Evolutionary conservation across 2,329 filamentous ascomycete species (phyloP), one percentile per base, ranked within the genome.

Genomic region (Calonectria hawksworthii): DNA sequence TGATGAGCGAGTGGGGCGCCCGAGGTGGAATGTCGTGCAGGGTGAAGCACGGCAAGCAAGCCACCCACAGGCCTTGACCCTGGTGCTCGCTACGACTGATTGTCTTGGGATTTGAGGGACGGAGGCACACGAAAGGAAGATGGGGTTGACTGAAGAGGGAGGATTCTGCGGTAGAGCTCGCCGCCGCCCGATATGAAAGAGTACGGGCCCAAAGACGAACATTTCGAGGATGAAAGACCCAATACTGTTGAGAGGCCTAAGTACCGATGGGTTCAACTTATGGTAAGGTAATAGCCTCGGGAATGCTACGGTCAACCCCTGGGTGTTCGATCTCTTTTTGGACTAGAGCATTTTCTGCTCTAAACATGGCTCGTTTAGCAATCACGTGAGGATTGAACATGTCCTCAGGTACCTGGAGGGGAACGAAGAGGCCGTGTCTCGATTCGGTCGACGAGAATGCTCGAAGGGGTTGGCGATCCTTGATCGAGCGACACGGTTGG

Each of bases 11-110:
- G 79, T 80, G 79, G 79, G 79, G 79, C 74, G 51, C 63, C 54
- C 63, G 70, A 75, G 70, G 70, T 74, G 77, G 73, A 80, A 80
- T 80, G 79, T 80, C 76, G 78, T 80, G 79, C 79, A 80, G 79
- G 76, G 73, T 67, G 59, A 70, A 54, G 72, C 70, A 78, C 70
- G 74, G 73, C 73, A 76, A 78, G 74, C 72, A 75, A 77, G 78
- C 77, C 79, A 80, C 76, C 23, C 67, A 67, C 52, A 61, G 44
- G 61, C 54, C 18, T 66, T 59, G 38, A 56, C 56, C 54, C 50
- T 64, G 28, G 65, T 47, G 56, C 44, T 69, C n/a, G 71, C 54
- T 75, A 73, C 50, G 47, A 50, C 74, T 68, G 44, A 41, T 56
- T 26, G 64, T 59, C 63, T 54, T 61, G 38, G n/a, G 47, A 66